Conservation (phyloP, 2,329 filamentous ascomycete genomes). For the Fusarium denticulatum region DNA sequence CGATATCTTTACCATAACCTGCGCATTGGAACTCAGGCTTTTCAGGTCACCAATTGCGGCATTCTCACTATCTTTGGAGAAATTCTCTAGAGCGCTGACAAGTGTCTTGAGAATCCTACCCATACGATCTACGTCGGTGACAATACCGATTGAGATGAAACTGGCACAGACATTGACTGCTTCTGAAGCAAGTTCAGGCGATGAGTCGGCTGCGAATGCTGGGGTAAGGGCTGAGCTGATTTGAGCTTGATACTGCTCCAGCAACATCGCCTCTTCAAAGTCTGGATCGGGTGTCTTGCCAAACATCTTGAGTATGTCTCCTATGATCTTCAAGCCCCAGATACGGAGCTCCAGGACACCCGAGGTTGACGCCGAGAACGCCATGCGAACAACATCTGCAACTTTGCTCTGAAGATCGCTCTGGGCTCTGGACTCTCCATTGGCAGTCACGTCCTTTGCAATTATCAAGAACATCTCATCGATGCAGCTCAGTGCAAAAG, state of each 20-base stretch:
- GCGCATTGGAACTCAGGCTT: slow-evolving; percentile 92
- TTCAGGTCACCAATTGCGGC: slow-evolving; percentile 92
- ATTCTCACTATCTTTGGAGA: slow-evolving; percentile 81
- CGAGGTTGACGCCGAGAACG: slow-evolving; percentile 96
- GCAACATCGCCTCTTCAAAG: slow-evolving; percentile 93
- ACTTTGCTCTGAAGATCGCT: slow-evolving; percentile 82
- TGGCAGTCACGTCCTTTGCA: slow-evolving; percentile 79
- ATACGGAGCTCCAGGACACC: slow-evolving; percentile 90
- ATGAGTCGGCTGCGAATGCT: slow-evolving; percentile 94
- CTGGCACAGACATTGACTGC: slow-evolving; percentile 98
- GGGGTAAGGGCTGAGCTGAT: slow-evolving; percentile 97
- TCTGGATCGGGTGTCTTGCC: slow-evolving; percentile 95
- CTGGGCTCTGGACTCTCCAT: slow-evolving; percentile 82
- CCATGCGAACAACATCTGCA: slow-evolving; percentile 94
- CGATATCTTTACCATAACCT: slow-evolving; percentile 98
- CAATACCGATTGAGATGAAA: slow-evolving; percentile 96
- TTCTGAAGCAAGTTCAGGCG: slow-evolving; percentile 92
- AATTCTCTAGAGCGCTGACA: slow-evolving; percentile 90
- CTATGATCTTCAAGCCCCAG: slow-evolving; percentile 92
- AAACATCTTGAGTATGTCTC: slow-evolving; percentile 94
- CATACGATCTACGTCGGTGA: slow-evolving; percentile 98
- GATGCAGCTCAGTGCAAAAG: slow-evolving; percentile 91
- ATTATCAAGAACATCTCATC: slow-evolving; percentile 84
- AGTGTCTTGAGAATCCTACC: slow-evolving; percentile 95
- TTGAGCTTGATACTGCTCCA: slow-evolving; percentile 98